These are phyloP conservation scores for Pythium brachiatum DNA, from an alignment of 352 stramenopile genomes.

Conservation along the genomic window DNA sequence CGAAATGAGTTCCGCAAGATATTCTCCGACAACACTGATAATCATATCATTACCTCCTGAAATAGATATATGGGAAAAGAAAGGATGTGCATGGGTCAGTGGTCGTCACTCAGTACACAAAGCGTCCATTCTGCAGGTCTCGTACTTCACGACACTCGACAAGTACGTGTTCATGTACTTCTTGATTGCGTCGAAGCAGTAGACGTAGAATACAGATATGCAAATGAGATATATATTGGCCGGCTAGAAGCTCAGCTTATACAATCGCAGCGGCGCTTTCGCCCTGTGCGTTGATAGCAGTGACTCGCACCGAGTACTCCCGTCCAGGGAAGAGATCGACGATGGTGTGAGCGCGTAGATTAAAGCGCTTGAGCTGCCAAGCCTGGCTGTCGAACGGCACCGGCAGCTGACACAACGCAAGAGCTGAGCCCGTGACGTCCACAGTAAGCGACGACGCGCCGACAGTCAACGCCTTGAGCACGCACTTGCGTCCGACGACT, in stretches of 20 bases:
- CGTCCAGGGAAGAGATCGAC: constrained; percentile 56
- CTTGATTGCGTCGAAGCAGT: constrained; percentile 47
- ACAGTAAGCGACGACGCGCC: constrained; percentile 15
- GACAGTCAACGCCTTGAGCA: constrained; percentile 35
- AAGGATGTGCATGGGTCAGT: no score
- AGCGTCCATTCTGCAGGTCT: constrained; percentile 50
- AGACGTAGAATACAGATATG: no score
- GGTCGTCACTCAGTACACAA: no score
- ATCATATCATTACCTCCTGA: no score
- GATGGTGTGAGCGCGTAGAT: constrained; percentile 57
- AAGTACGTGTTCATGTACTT: constrained; percentile 68
- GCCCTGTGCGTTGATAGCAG: constrained; percentile 37
- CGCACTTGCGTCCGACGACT: constrained; percentile 33
- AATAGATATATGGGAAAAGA: no score
- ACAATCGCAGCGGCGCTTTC: constrained; percentile 39
- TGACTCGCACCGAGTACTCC: constrained; percentile 66
- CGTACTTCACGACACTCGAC: constrained; percentile 63
- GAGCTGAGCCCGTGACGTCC: constrained; percentile 18
- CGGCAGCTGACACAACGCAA: constrained; percentile 43
- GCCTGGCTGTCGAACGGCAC: constrained; percentile 47
- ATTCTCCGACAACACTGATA: no score
- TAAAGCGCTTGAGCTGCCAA: constrained; percentile 60
- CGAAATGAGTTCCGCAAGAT: no score
- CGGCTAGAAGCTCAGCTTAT: background rate
- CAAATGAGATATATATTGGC: no score